Percentiles rank a stretch among this genome's conserved stretches.
phyloP scores from a whole-genome alignment of 345 rosid species.

The Lagerstroemia speciosa region DNA sequence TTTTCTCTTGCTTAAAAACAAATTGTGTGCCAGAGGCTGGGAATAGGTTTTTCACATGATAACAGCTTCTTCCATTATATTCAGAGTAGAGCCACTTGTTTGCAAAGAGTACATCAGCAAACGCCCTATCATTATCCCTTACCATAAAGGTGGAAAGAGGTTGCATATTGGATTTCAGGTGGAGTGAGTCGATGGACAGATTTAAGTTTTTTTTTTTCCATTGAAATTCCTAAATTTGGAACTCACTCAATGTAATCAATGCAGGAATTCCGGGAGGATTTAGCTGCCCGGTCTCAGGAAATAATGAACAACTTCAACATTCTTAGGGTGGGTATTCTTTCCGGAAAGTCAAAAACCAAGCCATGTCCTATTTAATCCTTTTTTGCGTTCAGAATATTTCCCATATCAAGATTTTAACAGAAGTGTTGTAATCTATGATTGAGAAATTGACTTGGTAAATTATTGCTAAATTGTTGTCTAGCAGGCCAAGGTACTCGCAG shows the following conservation, averaged over 20 bases:
- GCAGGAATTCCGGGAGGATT: slow-evolving; percentile 78
- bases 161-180: slow-evolving; percentile 95
- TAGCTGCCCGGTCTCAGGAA: slow-evolving; percentile 68
- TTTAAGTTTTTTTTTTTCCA: not conserved
- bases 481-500: slow-evolving; percentile 70
- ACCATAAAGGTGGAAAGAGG: slow-evolving; percentile 94
- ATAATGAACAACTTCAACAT: slow-evolving; percentile 43
- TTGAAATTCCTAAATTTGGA: slow-evolving; percentile 1
- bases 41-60: not conserved
- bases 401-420: not conserved
- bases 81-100: slow-evolving; percentile 89
- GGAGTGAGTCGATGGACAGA: not conserved
- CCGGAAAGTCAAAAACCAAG: not conserved
- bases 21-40: not conserved
- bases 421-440: not conserved
- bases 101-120: slow-evolving; percentile 59
- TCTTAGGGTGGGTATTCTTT: slow-evolving; percentile 40
- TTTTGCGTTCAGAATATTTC: not conserved
- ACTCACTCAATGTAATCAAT: slow-evolving; percentile 6
- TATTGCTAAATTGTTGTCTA: slow-evolving; percentile 11
- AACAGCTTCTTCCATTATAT: slow-evolving; percentile 3
- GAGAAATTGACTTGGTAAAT: not conserved
- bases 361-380: not conserved
- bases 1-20: not conserved
- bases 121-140: slow-evolving; percentile 87